Evolutionary conservation across 2,329 filamentous ascomycete genomes (phyloP), one percentile per base, ranked within the genome.

Genomic region (Hypoxylon sp.): DNA sequence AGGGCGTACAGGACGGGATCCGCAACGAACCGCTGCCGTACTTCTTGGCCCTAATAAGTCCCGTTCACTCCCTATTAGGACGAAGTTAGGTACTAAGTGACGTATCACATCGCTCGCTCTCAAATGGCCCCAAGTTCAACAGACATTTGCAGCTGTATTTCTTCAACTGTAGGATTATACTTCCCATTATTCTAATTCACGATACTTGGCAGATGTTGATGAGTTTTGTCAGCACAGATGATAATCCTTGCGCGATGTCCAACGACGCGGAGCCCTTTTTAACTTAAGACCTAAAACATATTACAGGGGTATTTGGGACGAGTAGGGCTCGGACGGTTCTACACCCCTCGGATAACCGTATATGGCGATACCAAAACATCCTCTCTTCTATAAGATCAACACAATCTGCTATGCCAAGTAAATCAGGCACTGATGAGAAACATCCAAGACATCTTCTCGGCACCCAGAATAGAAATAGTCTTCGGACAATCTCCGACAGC

Each of bases 391-490:
- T 61, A 61, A 66, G 61, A 69, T 69, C 63, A 54, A 44, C 55
- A 57, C 27, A 37, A 61, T 59, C 59, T 57, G 53, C 56, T 20
- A 20, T n/a, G 68, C 68, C 65, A 71, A 68, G 68, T 33, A 50
- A 44, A 44, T 44, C 49, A 65, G 59, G 58, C 46, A 44, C 48
- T 31, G 55, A 53, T 64, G 60, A 62, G 64, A 70, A 70, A 64
- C 67, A 50, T 44, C 37, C 64, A 61, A 70, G 67, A 61, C 67
- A 46, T 33, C 31, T 67, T 11, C 51, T 67, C 48, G 59, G 56
- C 68, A 40, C 48, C 40, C 51, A 49, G 30, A 57, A 61, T 59
- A 64, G 63, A 68, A 70, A 68, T 68, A 70, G 65, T 63, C 55
- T 55, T 61, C 64, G 54, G 64, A 65, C 25, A 59, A 37, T 58